Base-by-base conservation (phyloP, 768 basidiomycete genomes). In the Panellus pusillus region DNA sequence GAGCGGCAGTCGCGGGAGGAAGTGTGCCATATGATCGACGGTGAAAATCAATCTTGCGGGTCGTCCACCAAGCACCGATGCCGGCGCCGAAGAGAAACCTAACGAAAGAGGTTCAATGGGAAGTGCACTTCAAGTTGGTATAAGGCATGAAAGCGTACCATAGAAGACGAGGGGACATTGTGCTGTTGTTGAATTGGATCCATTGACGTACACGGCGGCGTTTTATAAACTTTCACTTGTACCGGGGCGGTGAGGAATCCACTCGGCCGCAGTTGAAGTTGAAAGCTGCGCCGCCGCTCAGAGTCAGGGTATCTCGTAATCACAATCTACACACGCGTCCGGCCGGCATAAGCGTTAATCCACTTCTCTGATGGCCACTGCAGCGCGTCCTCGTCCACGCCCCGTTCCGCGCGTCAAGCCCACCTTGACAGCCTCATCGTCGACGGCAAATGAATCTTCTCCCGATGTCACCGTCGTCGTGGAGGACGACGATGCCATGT, bases 401-500 rank as follows among this genome's bases (percentile, higher is more conserved):
- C 84, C 85, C 18, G 78, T 77, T 58, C 76, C 78, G 11, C 70
- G 72, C 45, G 64, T 68, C 20, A 74, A 69, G 46, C 17, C 66
- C 12, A 29, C 53, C 14, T 47, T 59, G 36, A 46, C 66, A 8
- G 58, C 36, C 7, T 41, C 66, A 37, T 63, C 67, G 27, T 57
- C 69, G 9, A 52, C 61, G 37, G 54, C 61, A 45, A 45, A 61
- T 29, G 58, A 52, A 9, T 15, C 60, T 27, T 47, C 60, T 9
- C 52, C 48, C 9, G 44, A 52, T 47, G 41, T 52, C 53, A 45
- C 61, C 58, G 40, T 70, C 44, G 68, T 72, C 18, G 66, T 79
- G 11, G 85, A 14, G 9, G 32, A 89, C 52, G 81, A 81, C 45
- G 88, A 91, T 66, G 81, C 79, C 14, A 73, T 81, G 67, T 91